phyloP scores from a whole-genome alignment of 2,329 filamentous ascomycete species.

The Apiospora arundinis region DNA sequence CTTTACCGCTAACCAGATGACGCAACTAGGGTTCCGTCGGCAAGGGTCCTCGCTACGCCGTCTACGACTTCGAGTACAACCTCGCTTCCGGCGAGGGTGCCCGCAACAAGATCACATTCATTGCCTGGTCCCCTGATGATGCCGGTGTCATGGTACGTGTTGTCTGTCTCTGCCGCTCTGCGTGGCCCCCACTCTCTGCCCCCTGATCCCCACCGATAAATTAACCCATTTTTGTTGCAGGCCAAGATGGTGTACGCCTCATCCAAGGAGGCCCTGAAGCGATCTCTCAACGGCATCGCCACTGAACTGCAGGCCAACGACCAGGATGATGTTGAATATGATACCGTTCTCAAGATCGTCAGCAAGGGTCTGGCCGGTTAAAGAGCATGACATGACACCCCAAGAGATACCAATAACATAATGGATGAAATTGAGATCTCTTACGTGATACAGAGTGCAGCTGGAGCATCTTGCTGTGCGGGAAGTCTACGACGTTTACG shows the following conservation, averaged over 20 bases:
- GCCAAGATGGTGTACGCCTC: slow-evolving; percentile 91
- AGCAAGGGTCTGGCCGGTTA: slow-evolving; percentile 62
- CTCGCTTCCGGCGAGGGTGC: slow-evolving; percentile 74
- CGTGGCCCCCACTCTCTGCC: not conserved
- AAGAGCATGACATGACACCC: not conserved
- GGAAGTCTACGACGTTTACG: slow-evolving; percentile 25
- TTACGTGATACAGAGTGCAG: slow-evolving; percentile 15
- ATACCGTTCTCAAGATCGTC: slow-evolving; percentile 70
- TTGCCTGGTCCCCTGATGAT: slow-evolving; percentile 83
- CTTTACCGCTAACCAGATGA: slow-evolving; percentile 42
- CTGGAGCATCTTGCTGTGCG: slow-evolving; percentile 15
- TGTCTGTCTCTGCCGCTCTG: not conserved
- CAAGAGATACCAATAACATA: slow-evolving; percentile 20
- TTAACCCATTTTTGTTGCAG: slow-evolving; percentile 49
- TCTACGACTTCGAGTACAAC: slow-evolving; percentile 85
- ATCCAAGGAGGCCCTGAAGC: slow-evolving; percentile 86
- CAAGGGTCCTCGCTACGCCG: slow-evolving; percentile 80
- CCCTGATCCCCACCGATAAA: slow-evolving; percentile 22
- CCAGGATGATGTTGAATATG: slow-evolving; percentile 80
- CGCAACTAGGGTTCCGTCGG: slow-evolving; percentile 58
- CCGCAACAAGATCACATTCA: slow-evolving; percentile 80
- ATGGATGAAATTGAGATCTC: slow-evolving; percentile 13
- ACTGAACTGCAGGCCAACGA: slow-evolving; percentile 86
- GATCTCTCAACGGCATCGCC: slow-evolving; percentile 76
- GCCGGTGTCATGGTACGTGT: slow-evolving; percentile 77